Evolutionary conservation across 1,284 basidiomycete genomes (phyloP).

Genomic region (Marasmius tenuissimus): DNA sequence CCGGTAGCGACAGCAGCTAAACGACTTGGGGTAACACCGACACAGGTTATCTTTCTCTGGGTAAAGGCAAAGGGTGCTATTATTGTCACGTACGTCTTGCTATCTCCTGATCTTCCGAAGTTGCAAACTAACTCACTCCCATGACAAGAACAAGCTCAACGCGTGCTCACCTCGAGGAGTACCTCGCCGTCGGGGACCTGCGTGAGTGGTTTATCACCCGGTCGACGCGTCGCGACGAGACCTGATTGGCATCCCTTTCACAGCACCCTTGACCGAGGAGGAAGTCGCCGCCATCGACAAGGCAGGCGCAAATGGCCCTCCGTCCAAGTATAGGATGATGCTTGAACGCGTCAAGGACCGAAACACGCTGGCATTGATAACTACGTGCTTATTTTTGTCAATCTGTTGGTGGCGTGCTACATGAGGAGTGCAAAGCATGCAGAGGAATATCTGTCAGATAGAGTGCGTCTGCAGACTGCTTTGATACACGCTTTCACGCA

Average conservation of each 20-base stretch:
- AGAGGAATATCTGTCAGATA: too few relatives aligned
- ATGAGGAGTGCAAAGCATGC: too few relatives aligned
- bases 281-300: conserved; percentile 43
- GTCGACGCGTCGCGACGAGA: neutral
- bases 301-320: conserved; percentile 35
- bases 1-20: conserved; percentile 57
- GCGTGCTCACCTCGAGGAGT: conserved; percentile 53
- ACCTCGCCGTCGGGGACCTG: conserved; percentile 50
- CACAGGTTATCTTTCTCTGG: conserved; percentile 76
- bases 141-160: conserved; percentile 48
- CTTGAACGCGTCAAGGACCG: too few relatives aligned
- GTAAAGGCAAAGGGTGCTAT: conserved; percentile 63
- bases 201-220: conserved; percentile 27
- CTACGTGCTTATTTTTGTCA: neutral
- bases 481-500: too few relatives aligned
- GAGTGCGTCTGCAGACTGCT: too few relatives aligned
- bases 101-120: conserved; percentile 1
- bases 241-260: neutral
- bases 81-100: conserved; percentile 58
- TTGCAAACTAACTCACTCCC: neutral
- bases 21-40: conserved; percentile 58
- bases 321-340: neutral
- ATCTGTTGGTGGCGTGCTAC: too few relatives aligned
- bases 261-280: conserved; percentile 32
- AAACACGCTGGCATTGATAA: neutral